Conservation (phyloP, 129 eudicot species). For the Arctium minus region DNA sequence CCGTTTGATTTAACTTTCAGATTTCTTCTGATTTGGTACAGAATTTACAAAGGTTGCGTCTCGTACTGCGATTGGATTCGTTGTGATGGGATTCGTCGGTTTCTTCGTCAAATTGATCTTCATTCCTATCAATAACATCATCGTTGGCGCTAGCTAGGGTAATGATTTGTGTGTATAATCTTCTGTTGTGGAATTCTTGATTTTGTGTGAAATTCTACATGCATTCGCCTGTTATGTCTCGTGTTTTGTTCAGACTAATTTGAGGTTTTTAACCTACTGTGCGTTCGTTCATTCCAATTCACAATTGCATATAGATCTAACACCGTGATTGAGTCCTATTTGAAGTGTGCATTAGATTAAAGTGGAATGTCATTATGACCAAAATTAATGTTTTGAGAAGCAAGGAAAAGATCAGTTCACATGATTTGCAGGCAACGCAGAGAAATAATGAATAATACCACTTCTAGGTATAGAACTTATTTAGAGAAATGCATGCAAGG, state of each 20-base stretch:
- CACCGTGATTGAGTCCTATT: background rate
- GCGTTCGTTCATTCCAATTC: background rate
- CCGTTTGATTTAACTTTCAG: background rate
- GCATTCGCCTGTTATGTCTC: background rate
- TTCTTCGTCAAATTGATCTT: constrained; percentile 58
- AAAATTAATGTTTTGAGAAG: background rate
- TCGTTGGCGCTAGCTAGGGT: constrained; percentile 50
- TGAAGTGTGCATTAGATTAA: background rate
- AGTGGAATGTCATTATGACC: background rate
- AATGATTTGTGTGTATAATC: background rate
- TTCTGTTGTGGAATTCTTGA: background rate
- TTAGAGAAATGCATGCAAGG: background rate
- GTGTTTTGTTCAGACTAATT: background rate
- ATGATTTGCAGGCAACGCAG: background rate
- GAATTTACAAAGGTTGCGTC: constrained; percentile 51
- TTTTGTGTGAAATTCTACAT: background rate
- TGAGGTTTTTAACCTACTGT: background rate
- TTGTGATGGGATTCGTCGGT: constrained; percentile 63
- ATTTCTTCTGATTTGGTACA: constrained; percentile 1
- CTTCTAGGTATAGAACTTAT: background rate
- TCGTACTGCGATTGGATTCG: constrained; percentile 56
- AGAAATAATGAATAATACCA: background rate
- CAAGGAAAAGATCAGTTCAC: background rate
- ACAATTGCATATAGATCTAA: background rate
- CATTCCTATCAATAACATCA: constrained; percentile 62